Percentiles rank a stretch among this genome's conserved stretches.
Conservation (phyloP, 2,329 filamentous ascomycete species). For the Aspergillus pseudoglaucus region DNA sequence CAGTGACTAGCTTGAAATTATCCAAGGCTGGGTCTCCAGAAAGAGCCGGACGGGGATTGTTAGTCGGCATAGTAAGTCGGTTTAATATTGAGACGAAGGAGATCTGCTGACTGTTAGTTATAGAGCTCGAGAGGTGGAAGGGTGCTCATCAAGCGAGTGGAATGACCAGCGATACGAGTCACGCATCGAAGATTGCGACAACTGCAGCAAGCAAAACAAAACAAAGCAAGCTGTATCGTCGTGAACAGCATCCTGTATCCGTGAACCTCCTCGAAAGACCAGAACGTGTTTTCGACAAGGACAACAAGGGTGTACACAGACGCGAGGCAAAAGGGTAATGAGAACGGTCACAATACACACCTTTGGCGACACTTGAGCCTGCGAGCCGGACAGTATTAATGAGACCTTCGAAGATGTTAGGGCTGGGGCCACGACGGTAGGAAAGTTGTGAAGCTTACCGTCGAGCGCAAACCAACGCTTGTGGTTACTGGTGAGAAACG, state of each 20-base stretch:
- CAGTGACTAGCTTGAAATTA: slow-evolving; percentile 10
- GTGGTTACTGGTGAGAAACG: no score
- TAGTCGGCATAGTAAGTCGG: background rate
- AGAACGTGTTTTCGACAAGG: background rate
- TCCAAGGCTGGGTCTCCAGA: slow-evolving; percentile 18
- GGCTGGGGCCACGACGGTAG: no score
- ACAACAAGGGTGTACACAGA: background rate
- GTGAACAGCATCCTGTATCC: background rate
- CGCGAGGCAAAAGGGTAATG: background rate
- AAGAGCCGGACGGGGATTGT: background rate
- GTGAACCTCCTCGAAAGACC: background rate
- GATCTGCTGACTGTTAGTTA: background rate
- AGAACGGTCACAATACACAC: background rate
- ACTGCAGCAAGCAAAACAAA: no score
- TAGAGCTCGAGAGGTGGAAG: no score
- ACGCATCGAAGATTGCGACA: background rate
- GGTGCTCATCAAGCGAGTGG: no score
- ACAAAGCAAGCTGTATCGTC: background rate
- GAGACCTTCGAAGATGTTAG: no score
- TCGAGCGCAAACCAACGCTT: no score
- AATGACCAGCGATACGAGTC: background rate
- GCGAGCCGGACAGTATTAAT: no score
- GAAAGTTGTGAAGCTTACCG: no score
- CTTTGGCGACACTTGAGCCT: background rate
- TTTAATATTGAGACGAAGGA: background rate